Evolutionary conservation across 2,329 filamentous ascomycete genomes (phyloP).

Genomic region (Aspergillus vadensis): DNA sequence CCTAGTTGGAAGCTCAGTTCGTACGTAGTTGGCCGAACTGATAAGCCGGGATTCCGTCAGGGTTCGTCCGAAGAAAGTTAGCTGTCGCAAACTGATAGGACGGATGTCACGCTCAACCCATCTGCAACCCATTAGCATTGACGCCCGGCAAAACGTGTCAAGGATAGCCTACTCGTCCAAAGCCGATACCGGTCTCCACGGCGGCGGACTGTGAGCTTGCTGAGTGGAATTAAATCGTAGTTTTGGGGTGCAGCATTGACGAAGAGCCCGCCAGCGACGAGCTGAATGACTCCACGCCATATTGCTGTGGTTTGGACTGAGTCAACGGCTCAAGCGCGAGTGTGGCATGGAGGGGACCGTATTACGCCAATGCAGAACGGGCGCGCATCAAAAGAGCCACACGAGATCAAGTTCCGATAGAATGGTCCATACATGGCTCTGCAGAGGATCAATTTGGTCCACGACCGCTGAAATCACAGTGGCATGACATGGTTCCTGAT

Average conservation of each 20-base stretch:
- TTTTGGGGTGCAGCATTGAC: conserved; percentile 23
- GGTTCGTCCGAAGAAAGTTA: conserved; percentile 95
- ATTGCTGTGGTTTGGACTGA: conserved; percentile 26
- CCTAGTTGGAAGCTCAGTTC: conserved; percentile 88
- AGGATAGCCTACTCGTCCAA: conserved; percentile 58
- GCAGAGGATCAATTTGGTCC: background rate
- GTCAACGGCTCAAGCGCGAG: conserved; percentile 23
- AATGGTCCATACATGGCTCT: conserved; percentile 23
- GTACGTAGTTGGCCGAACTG: conserved; percentile 95
- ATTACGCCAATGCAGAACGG: conserved; percentile 2
- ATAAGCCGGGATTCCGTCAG: conserved; percentile 86
- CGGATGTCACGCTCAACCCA: conserved; percentile 91
- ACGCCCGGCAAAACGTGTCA: background rate
- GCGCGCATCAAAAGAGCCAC: conserved; percentile 15
- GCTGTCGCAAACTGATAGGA: conserved; percentile 92
- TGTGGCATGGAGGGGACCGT: conserved; percentile 16
- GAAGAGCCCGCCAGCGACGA: conserved; percentile 35
- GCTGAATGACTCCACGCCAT: conserved; percentile 41
- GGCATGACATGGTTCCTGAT: conserved; percentile 6
- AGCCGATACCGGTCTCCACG: conserved; percentile 60
- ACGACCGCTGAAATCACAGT: conserved; percentile 5
- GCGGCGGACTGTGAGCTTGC: conserved; percentile 45
- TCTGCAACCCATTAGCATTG: conserved; percentile 50
- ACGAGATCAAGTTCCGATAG: conserved; percentile 12
- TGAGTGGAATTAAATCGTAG: conserved; percentile 31